Evolutionary conservation across 2,329 filamentous ascomycete genomes (phyloP).

Genomic region (Colletotrichum camelliae): DNA sequence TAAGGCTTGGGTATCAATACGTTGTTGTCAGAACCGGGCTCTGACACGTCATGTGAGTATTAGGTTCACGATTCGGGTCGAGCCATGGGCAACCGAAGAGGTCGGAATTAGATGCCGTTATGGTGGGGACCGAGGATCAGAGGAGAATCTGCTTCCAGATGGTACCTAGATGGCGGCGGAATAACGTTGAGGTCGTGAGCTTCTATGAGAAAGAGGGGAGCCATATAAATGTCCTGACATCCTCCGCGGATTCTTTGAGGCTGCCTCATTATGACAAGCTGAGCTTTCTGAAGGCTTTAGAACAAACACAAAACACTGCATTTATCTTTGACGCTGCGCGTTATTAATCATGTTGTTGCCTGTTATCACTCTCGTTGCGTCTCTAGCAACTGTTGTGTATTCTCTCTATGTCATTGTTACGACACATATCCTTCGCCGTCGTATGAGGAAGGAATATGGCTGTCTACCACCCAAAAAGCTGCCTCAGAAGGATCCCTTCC

Average conservation of each 20-base stretch:
- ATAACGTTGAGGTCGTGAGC: background rate
- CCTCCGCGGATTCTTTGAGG: background rate
- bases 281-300: background rate
- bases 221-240: background rate
- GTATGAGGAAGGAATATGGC: constrained; percentile 6
- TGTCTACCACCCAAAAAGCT: background rate
- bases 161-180: background rate
- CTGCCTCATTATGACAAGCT: background rate
- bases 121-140: background rate
- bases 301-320: background rate
- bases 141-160: background rate
- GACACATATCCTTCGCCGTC: background rate
- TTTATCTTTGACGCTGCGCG: background rate
- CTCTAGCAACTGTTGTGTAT: background rate
- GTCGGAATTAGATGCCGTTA: background rate
- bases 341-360: background rate
- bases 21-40: background rate
- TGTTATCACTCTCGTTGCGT: background rate
- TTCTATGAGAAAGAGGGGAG: background rate
- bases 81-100: background rate
- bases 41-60: background rate
- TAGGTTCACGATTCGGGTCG: background rate
- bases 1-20: background rate
- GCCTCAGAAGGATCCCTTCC: background rate
- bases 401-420: background rate